Base-by-base conservation (phyloP, 345 rosid species). In the Citrus medica region DNA sequence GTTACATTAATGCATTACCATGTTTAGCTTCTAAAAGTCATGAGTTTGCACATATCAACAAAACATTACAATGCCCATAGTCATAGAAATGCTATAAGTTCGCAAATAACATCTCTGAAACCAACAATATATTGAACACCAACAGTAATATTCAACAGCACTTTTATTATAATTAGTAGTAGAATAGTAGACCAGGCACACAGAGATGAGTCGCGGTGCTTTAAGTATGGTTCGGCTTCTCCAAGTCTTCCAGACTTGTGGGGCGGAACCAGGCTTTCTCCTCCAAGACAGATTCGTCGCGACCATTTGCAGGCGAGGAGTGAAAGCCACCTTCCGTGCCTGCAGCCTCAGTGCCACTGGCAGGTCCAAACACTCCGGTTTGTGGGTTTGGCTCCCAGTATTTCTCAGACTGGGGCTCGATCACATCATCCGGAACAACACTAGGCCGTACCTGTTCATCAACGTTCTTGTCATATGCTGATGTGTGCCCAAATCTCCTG, bases 231-330 rank as follows among this genome's bases (percentile, higher is more conserved):
- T 83, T 82, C 21, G 98, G 94, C 85, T 92, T 95, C 88, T 95
- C 97, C 73, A 77, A 67, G 87, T 95, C 98, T 89, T 95, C 98
- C 6, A 95, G 89, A 81, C 93, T 90, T 1, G 92, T 93, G 6
- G 98, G 98, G 58, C 98, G 98, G 85, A 93, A 95, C 97, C 97
- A 95, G 8, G 98, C 98, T 79, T 88, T 88, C 83, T 95, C 94
- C 81, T 95, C 98, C 79, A 90, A 59, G 66, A 82, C 88, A 0
- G 93, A 85, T 33, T 10, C 63, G 19, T 73, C 32, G 0, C 55
- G 69, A n/a, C 30, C 77, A 28, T 67, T 74, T 16, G 69, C 74
- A 58, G 72, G 5, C 5, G 86, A 59, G 68, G 86, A 62, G 56
- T 68, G 73, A 48, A 73, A 17, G 62, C 68, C 61, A 32, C 21